These are phyloP conservation scores for Apiospora pterosperma DNA, from an alignment of 2,329 filamentous ascomycete species.

Conservation along the genomic window DNA sequence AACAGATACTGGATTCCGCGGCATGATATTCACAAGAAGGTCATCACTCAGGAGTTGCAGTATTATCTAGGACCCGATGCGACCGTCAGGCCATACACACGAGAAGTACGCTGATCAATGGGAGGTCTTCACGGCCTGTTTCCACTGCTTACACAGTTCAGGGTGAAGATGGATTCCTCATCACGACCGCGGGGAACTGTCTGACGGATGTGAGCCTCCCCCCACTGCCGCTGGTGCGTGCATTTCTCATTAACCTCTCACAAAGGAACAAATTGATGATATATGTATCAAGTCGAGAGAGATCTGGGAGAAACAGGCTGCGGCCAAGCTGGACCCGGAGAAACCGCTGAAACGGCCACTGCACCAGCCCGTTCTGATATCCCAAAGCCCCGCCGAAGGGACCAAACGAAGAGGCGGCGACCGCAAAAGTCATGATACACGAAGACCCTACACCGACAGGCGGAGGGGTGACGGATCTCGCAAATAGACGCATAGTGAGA, in stretches of 20 bases:
- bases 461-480: conserved; percentile 22
- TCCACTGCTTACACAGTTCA: conserved; percentile 28
- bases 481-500: conserved; percentile 5
- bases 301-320: conserved; percentile 54
- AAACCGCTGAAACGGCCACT: conserved; percentile 53
- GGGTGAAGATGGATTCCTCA: conserved; percentile 61
- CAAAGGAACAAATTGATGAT: conserved; percentile 60
- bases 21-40: conserved; percentile 56
- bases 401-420: conserved; percentile 31
- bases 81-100: conserved; percentile 54
- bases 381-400: conserved; percentile 33
- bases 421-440: conserved; percentile 26
- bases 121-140: conserved; percentile 10
- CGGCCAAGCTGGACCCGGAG: conserved; percentile 43
- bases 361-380: conserved; percentile 52
- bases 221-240: conserved; percentile 13
- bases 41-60: conserved; percentile 57
- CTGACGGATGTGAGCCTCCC: conserved; percentile 52
- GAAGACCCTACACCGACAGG: conserved; percentile 27
- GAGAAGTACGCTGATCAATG: conserved; percentile 39
- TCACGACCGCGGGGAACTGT: conserved; percentile 54
- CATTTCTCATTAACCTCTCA: conserved; percentile 7
- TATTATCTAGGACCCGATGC: conserved; percentile 56
- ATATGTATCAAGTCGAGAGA: conserved; percentile 58
- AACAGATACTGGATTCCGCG: conserved; percentile 62